Conservation (phyloP, 2,329 filamentous ascomycete species). For the Ceratocystis eucalypticola region DNA sequence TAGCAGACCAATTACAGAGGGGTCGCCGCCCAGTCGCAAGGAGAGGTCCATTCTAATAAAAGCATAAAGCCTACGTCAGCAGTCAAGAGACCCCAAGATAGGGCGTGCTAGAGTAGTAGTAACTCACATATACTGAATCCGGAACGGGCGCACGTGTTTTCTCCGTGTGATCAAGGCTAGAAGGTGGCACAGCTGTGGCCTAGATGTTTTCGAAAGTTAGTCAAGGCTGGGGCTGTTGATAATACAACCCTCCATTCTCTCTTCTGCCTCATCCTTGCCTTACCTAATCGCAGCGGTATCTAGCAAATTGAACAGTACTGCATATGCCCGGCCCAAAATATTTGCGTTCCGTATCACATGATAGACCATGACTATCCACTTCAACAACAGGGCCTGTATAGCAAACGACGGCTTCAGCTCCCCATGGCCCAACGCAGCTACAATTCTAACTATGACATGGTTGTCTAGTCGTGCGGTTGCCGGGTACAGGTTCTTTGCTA, state of each 20-base stretch:
- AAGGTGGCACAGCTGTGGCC: slow-evolving; percentile 57
- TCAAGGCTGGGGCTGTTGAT: background rate
- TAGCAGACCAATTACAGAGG: slow-evolving; percentile 57
- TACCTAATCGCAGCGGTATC: slow-evolving; percentile 66
- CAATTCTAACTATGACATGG: slow-evolving; percentile 47
- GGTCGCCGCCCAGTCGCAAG: slow-evolving; percentile 55
- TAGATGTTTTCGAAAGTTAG: slow-evolving; percentile 22
- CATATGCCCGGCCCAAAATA: slow-evolving; percentile 55
- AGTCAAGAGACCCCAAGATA: too few species aligned
- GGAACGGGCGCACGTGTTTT: slow-evolving; percentile 70
- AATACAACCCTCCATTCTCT: background rate
- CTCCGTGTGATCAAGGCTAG: slow-evolving; percentile 66
- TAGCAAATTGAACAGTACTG: slow-evolving; percentile 65
- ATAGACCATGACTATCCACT: slow-evolving; percentile 67
- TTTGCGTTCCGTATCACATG: slow-evolving; percentile 52
- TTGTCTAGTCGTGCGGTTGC: slow-evolving; percentile 27
- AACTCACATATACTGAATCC: slow-evolving; percentile 60
- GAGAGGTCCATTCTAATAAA: slow-evolving; percentile 39
- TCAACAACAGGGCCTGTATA: slow-evolving; percentile 57
- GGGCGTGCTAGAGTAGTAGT: too few species aligned
- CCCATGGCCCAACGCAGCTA: slow-evolving; percentile 65
- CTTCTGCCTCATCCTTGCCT: background rate
- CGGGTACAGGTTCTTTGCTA: slow-evolving; percentile 67
- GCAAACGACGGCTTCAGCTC: slow-evolving; percentile 58
- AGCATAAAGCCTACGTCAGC: background rate